Evolutionary conservation across 1,284 basidiomycete genomes (phyloP).

Genomic region (Retiboletus flavoniger): DNA sequence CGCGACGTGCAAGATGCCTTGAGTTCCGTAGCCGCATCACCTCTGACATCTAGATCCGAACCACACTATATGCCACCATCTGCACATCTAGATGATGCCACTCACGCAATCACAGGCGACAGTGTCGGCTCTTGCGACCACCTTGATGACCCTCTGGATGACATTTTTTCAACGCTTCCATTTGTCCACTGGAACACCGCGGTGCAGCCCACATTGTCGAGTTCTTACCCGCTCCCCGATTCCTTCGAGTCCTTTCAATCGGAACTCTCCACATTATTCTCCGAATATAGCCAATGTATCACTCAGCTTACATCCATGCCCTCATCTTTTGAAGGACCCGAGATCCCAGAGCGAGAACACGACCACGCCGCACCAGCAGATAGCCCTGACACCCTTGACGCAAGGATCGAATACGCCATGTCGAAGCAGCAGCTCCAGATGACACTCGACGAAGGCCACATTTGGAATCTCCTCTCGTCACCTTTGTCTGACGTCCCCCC

Average conservation of each 20-base stretch:
- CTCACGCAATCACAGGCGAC: slow-evolving; percentile 6
- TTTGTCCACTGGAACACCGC: slow-evolving; percentile 26
- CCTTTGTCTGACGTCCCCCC: slow-evolving; percentile 8
- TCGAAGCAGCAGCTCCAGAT: slow-evolving; percentile 66
- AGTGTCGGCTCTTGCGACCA: slow-evolving; percentile 3
- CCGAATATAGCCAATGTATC: slow-evolving; percentile 50
- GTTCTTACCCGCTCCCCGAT: slow-evolving; percentile 17
- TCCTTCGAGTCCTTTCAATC: slow-evolving; percentile 28
- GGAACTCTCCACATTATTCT: slow-evolving; percentile 46
- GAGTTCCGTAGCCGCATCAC: slow-evolving; percentile 1
- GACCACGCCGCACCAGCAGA: slow-evolving; percentile 9
- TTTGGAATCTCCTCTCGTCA: slow-evolving; percentile 54
- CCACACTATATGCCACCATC: slow-evolving; percentile 12
- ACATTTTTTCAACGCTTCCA: slow-evolving; percentile 22
- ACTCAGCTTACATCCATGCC: slow-evolving; percentile 45
- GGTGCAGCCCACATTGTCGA: slow-evolving; percentile 18
- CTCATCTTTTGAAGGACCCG: slow-evolving; percentile 21
- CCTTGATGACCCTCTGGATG: slow-evolving; percentile 15
- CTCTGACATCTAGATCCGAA: slow-evolving; percentile 22
- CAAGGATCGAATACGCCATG: slow-evolving; percentile 48
- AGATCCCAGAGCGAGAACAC: slow-evolving; percentile 9
- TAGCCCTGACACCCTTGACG: slow-evolving; percentile 36
- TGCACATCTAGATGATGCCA: slow-evolving; percentile 7
- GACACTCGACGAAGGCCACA: slow-evolving; percentile 55
- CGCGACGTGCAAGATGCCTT: slow-evolving; percentile 20